phyloP scores from a whole-genome alignment of 2,329 filamentous ascomycete genomes.

The Arthroderma sp. region DNA sequence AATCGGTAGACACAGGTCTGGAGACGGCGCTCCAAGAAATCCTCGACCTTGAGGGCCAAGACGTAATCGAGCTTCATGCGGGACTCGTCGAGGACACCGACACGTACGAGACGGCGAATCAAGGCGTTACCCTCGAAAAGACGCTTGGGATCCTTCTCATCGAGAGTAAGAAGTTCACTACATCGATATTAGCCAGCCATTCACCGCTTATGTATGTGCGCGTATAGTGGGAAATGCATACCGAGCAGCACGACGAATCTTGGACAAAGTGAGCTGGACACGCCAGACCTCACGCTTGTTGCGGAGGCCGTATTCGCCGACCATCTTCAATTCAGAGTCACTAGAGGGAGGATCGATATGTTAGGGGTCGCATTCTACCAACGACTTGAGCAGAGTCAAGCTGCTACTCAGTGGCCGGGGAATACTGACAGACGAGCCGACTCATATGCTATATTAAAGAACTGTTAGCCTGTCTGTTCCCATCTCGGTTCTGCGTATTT shows the following conservation, averaged over 20 bases:
- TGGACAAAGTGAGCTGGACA: conserved; percentile 97
- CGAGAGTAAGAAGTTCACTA: conserved; percentile 98
- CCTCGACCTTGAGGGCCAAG: conserved; percentile 95
- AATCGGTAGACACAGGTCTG: conserved; percentile 99
- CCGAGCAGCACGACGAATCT: conserved; percentile 99
- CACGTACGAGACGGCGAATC: conserved; percentile 98
- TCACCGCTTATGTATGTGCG: not conserved
- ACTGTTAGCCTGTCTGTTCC: conserved; percentile 23
- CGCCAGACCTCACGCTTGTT: conserved; percentile 99
- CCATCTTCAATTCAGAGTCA: conserved; percentile 98
- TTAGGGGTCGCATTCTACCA: conserved; percentile 48
- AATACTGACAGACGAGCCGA: conserved; percentile 97
- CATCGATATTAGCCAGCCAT: not conserved
- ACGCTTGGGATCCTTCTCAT: conserved; percentile 99
- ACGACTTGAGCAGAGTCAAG: conserved; percentile 96
- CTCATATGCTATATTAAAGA: conserved; percentile 59
- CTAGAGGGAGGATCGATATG: conserved; percentile 54
- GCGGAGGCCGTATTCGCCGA: conserved; percentile 98
- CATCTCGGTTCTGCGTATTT: no score
- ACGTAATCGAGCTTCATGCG: conserved; percentile 99
- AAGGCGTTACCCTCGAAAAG: conserved; percentile 99
- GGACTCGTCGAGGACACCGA: conserved; percentile 98
- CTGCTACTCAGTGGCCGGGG: conserved; percentile 93
- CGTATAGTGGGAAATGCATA: conserved; percentile 37
- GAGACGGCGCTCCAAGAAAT: conserved; percentile 99